Conservation (phyloP, 1,284 basidiomycete species). For the Nidula niveotomentosa region DNA sequence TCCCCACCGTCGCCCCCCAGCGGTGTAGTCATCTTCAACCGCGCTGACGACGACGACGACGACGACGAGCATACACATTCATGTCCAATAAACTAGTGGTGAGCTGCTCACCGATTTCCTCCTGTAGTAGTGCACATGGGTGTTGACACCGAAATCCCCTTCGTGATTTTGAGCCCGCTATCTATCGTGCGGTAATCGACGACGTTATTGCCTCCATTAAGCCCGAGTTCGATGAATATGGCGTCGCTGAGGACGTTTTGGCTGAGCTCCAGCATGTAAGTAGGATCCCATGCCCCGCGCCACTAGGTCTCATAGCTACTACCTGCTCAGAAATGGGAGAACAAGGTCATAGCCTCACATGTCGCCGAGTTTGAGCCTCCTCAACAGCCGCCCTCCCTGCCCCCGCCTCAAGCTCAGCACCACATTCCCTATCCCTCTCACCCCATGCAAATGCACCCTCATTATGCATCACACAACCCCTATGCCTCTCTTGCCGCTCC, state of each 20-base stretch:
- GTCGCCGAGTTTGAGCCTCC: slow-evolving; percentile 90
- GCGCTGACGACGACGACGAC: slow-evolving; percentile 28
- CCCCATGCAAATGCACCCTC: slow-evolving; percentile 50
- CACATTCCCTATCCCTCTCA: slow-evolving; percentile 54
- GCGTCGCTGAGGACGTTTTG: slow-evolving; percentile 90
- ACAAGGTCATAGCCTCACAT: slow-evolving; percentile 87
- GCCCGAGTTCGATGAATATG: slow-evolving; percentile 96
- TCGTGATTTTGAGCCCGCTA: slow-evolving; percentile 73
- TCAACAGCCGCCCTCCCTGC: slow-evolving; percentile 36
- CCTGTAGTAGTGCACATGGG: slow-evolving; percentile 54
- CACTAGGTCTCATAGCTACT: background rate
- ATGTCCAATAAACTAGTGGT: slow-evolving; percentile 94
- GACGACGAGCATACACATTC: slow-evolving; percentile 14
- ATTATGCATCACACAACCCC: slow-evolving; percentile 44
- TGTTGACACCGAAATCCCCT: slow-evolving; percentile 50
- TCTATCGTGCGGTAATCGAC: slow-evolving; percentile 95
- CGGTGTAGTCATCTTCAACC: slow-evolving; percentile 16
- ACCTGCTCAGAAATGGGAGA: slow-evolving; percentile 83
- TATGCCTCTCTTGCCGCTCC: slow-evolving; percentile 40
- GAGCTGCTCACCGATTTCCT: slow-evolving; percentile 68
- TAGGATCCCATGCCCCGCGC: slow-evolving; percentile 14
- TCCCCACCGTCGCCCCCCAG: slow-evolving; percentile 32
- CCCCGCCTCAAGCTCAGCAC: slow-evolving; percentile 39
- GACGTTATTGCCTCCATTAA: slow-evolving; percentile 90
- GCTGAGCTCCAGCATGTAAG: slow-evolving; percentile 86